phyloP scores from a whole-genome alignment of 352 stramenopile species.

The Pythium folliculosum region DNA sequence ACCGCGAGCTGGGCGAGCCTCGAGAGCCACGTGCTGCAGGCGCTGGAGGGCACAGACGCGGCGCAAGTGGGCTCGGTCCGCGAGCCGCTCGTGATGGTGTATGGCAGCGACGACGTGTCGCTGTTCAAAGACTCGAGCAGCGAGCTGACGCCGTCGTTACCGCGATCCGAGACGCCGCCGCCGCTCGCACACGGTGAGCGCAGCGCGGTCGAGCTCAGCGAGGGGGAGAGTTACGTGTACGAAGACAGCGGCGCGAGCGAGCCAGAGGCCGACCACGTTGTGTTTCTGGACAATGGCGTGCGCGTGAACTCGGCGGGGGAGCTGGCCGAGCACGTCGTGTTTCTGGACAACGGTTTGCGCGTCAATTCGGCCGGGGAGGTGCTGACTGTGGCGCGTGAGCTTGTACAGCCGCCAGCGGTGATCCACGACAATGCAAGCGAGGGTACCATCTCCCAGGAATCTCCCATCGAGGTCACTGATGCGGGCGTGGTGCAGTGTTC shows the following conservation, averaged over 20 bases:
- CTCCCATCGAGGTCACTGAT: too few species aligned
- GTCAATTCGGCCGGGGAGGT: constrained; percentile 1
- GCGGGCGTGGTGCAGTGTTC: too few species aligned
- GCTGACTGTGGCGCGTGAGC: not conserved
- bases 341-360: constrained; percentile 18
- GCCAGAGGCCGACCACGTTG: not conserved
- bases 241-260: not conserved
- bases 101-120: constrained; percentile 12
- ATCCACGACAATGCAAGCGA: too few species aligned
- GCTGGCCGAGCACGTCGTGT: constrained; percentile 10
- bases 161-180: not conserved
- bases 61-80: not conserved
- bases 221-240: not conserved
- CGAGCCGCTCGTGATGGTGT: constrained; percentile 2
- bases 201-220: not conserved
- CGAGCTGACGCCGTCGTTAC: not conserved
- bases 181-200: not conserved
- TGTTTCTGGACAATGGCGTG: constrained; percentile 19
- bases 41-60: constrained; percentile 3
- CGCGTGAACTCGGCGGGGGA: not conserved
- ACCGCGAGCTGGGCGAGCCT: constrained; percentile 22
- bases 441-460: too few species aligned
- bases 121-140: constrained; percentile 1
- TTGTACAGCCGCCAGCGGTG: not conserved
- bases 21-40: constrained; percentile 21